Evolutionary conservation across 345 rosid genomes (phyloP), one percentile per base, ranked within the genome.

Genomic region (Eucalyptus grandis): DNA sequence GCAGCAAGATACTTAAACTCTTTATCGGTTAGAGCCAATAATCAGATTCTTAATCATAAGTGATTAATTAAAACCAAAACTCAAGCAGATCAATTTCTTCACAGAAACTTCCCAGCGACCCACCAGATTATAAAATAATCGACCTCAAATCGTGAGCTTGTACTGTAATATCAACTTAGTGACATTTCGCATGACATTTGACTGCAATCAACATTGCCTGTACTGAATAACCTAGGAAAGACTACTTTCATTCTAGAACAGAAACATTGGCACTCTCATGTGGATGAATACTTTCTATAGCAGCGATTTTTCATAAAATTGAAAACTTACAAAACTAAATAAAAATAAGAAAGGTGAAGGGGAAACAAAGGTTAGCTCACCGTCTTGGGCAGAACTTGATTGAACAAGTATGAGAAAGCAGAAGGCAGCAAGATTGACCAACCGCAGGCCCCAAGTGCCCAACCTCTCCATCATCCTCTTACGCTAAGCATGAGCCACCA

Each of bases 401-500:
- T 46, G 90, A 89, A 91, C 50, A 11, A 92, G 86, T n/a, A 90
- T 77, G 89, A 92, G 49, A 34, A 94, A 90, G 93, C 91, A 92
- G 81, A 91, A 51, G 47, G 81, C 51, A 19, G 88, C 85, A 50
- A 86, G 90, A n/a, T 34, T 90, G 88, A 89, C 88, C 87, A 86
- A 31, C 89, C 86, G 89, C 65, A 89, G 67, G 24, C 72, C 87
- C 94, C 91, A 86, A 88, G 8, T 49, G 65, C 88, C 88, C 92
- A 86, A 80, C 86, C 92, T 86, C 90, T 46, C 94, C 95, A 93
- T 95, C 94, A 92, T 90, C 94, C 91, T 93, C 49, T 54, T 46
- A 91, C 93, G 90, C 89, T 89, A 88, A 89, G 86, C 86, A 86
- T 91, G 91, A 89, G 49, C 50, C 50, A 89, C 91, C 47, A 82